Base-by-base conservation (phyloP, 192 early-diverging fungal species). In the Podila clonocystis region DNA sequence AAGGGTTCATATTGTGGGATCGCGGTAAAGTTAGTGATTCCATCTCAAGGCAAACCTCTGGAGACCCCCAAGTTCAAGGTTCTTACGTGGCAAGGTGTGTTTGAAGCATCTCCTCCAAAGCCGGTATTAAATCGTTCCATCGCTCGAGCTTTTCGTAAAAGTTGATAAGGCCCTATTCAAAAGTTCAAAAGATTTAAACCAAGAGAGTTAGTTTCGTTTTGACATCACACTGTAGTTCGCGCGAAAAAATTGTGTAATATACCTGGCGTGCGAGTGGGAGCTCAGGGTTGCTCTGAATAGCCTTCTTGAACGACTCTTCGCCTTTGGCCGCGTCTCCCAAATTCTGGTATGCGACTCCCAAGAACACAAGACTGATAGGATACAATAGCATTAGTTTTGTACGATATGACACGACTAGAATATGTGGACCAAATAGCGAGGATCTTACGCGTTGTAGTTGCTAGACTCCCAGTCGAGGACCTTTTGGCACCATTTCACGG, bases 201-300 rank as follows among this genome's bases (percentile, higher is more conserved):
- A 45, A 15, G 17, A 45, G 1, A 0, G 41, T 45, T 45, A 45
- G 2, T 45, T 15, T 45, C 41, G 3, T 8, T 45, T 45, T 0
- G 13, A 15, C 41, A 15, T 45, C 41, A 17, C 8, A 45, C 0
- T 45, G 41, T 9, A 45, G 41, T 15, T 3, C 41, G 13, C 2
- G 41, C 13, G 17, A 45, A 30, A n/a, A 26, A 48, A 41, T 45
- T 15, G 41, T 2, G 41, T 45, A 12, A 9, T 36, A 19, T 65
- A 87, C 90, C 65, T 95, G 90, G 85, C 91, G 93, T 12, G 92
- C 94, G 9, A 95, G 84, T 1, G 83, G 65, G 31, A 88, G 85
- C 0, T 89, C 86, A 34, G 82, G 73, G 63, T 85, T 87, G 68
- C 88, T 74, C 28, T 82, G 79, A 65, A 92, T 89, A 1, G 94